Evolutionary conservation across 306 rosid species (phyloP).

Genomic region (Comarum palustre): DNA sequence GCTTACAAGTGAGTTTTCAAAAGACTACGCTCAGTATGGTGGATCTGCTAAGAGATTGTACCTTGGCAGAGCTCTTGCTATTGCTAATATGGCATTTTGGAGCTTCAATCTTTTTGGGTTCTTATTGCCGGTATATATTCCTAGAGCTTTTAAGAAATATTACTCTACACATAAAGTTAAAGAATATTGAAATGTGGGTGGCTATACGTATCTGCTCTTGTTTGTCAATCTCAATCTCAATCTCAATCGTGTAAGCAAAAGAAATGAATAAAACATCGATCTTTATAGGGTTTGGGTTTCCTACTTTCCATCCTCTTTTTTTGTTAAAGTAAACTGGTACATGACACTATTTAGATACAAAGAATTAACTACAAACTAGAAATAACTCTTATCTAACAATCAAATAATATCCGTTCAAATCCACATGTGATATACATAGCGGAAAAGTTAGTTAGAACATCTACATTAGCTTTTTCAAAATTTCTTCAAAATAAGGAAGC

Average conservation of each 20-base stretch:
- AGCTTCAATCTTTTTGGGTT: slow-evolving; percentile 86
- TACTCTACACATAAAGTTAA: slow-evolving; percentile 42
- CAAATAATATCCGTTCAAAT: too few relatives aligned
- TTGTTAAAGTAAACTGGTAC: too few relatives aligned
- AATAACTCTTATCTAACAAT: too few relatives aligned
- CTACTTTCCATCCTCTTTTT: not conserved
- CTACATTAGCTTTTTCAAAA: too few relatives aligned
- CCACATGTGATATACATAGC: too few relatives aligned
- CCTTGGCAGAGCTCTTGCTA: slow-evolving; percentile 68
- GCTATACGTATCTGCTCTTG: not conserved
- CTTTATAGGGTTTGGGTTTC: not conserved
- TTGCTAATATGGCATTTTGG: slow-evolving; percentile 86
- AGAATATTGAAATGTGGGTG: slow-evolving; percentile 11
- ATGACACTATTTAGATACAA: too few relatives aligned
- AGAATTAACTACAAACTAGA: too few relatives aligned
- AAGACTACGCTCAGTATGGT: slow-evolving; percentile 32
- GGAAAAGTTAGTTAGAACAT: too few relatives aligned
- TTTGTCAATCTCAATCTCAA: not conserved
- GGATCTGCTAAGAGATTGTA: slow-evolving; percentile 50
- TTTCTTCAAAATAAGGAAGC: too few relatives aligned
- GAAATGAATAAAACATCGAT: slow-evolving; percentile 1
- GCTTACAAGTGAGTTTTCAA: slow-evolving; percentile 66
- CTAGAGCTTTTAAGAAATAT: slow-evolving; percentile 69
- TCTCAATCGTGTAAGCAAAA: not conserved
- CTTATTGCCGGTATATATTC: slow-evolving; percentile 84